Base-by-base conservation (phyloP, 352 stramenopile species). In the Pythium phragmitis region DNA sequence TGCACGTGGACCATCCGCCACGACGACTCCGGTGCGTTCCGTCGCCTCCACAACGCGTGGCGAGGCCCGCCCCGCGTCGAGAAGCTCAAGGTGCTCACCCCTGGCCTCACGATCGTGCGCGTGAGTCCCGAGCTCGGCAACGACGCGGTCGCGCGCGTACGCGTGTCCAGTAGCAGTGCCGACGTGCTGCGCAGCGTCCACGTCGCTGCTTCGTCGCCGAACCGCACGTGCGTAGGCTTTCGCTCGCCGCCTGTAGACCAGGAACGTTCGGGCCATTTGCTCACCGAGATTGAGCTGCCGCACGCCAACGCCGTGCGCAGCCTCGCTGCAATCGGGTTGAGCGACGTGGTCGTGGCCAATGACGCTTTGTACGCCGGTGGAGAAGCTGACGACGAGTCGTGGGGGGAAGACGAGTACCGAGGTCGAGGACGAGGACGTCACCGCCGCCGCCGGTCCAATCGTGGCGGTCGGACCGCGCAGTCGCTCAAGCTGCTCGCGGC, bases 81-180 rank as follows among this genome's bases (percentile, higher is more conserved):
- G 30, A 65, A 65, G 49, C 48, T 65, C 49, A 52, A 65, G 37
- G 41, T 65, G 12, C 28, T 50, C 37, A 53, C 49, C 11, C 59
- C 49, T 8, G 59, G 59, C 7, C 48, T 58, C 59, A 65, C 59
- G 39, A 21, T 65, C 11, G 33, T 65, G 19, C 41, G 41, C 17
- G 59, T 59, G 19, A 17, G 49, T 3, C 59, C 59, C 13, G 59
- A 65, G 9, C 23, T 57, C 8, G 49, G 47, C 7, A 6, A 33
- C 2, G 50, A 65, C 21, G 28, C 56, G 0, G 37, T 65, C 1
- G 59, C 59, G 16, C 59, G 49, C 19, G 49, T 65, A 16, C 49
- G 50, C 12, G 49, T 65, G 16, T 59, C 59, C 26, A 65, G 59
- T 14, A 65, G 41, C 26, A 45, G 19, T 4, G 41, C 36, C 7